Base-by-base conservation (phyloP, 345 rosid species). In the Hevea brasiliensis region DNA sequence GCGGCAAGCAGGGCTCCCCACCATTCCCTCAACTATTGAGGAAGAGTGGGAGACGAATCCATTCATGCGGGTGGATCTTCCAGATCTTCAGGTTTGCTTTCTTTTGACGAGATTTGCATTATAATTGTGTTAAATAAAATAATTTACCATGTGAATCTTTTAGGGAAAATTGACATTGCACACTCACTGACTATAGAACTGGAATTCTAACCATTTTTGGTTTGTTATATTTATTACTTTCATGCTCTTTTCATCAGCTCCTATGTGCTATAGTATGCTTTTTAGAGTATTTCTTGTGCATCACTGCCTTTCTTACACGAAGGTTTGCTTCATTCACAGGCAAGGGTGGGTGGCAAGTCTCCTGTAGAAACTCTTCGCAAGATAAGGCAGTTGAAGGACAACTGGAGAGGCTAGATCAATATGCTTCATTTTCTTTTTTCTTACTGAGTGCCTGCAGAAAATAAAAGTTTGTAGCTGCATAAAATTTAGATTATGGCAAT, bases 21-120 rank as follows among this genome's bases (percentile, higher is more conserved):
- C 94, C 13, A 82, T 95, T 68, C 99, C 98, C 54, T 92, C 98
- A 56, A 95, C 99, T 55, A 77, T 95, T 4, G 88, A 82, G 79
- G 94, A 95, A 76, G 99, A 92, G 79, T 74, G 85, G 71, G 90
- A 88, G 82, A 95, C 92, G 23, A 90, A 95, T 73, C 97, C 98
- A 12, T 92, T 92, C 64, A 90, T 92, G 88, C 87, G 98, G 9
- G 94, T 75, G 57, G 88, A 87, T 80, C 85, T 85, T 24, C 88
- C 88, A 0, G 87, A 92, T 75, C 68, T 89, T 72, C 85, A 82
- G 92, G 92, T 89, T 51, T 27, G 2, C 54, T 44, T 68, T 50
- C 18, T 23, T n/a, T 24, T 50, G 35, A 12, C 51, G 5, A 23
- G 8, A 2, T 60, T 61, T 42, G 7, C 6, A 29, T 42, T 54